Evolutionary conservation across 2,329 filamentous ascomycete species (phyloP).

Genomic region (Mariannaea sp.): DNA sequence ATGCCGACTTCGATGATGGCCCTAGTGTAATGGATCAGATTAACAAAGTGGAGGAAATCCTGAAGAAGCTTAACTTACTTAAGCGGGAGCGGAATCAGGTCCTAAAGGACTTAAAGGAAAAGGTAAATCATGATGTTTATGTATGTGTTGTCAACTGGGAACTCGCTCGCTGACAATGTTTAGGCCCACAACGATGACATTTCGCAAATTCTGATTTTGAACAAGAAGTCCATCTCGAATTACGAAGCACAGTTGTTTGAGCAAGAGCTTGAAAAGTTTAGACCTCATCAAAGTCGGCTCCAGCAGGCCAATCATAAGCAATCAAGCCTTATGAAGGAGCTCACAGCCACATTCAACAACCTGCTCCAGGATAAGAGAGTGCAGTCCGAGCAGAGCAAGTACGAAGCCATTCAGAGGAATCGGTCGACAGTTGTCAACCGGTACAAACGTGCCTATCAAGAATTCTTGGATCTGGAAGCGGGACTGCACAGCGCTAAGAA

Average conservation of each 20-base stretch:
- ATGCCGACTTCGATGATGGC: constrained; percentile 85
- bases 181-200: constrained; percentile 97
- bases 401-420: constrained; percentile 85
- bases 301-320: constrained; percentile 96
- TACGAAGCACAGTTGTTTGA: constrained; percentile 94
- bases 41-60: constrained; percentile 80
- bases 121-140: constrained; percentile 61
- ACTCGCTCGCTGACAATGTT: constrained; percentile 20
- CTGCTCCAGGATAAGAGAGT: constrained; percentile 94
- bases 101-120: constrained; percentile 95
- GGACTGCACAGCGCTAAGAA: constrained; percentile 86
- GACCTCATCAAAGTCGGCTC: constrained; percentile 87
- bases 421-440: constrained; percentile 78
- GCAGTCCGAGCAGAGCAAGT: constrained; percentile 91
- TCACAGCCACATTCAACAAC: constrained; percentile 84
- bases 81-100: constrained; percentile 92
- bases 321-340: constrained; percentile 89
- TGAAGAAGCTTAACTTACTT: constrained; percentile 89
- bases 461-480: constrained; percentile 86
- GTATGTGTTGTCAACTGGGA: not conserved
- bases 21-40: constrained; percentile 90
- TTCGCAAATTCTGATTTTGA: constrained; percentile 93
- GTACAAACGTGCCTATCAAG: constrained; percentile 91
- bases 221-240: constrained; percentile 94
- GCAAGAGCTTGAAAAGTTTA: constrained; percentile 95